These are phyloP conservation scores for Geotrichum macrosporum DNA, from an alignment of 1,139 yeast species.

Conservation along the genomic window DNA sequence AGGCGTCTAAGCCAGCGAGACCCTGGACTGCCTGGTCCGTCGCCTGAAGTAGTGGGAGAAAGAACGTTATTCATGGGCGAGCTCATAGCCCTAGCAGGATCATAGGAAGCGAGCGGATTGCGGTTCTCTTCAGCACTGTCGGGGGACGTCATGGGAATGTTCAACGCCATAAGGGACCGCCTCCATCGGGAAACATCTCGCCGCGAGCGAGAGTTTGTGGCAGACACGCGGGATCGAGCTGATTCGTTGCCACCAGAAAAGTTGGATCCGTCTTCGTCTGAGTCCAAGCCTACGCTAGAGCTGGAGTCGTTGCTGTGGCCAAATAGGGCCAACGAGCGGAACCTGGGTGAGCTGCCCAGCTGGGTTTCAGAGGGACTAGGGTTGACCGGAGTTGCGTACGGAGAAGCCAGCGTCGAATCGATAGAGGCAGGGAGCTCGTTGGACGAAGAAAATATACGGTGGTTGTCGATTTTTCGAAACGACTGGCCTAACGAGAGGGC, in stretches of 20 bases:
- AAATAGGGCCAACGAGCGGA: constrained; percentile 20
- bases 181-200: constrained; percentile 32
- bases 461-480: constrained; percentile 15
- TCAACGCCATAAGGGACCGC: constrained; percentile 31
- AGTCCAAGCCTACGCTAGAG: constrained; percentile 26
- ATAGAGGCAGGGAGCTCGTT: constrained; percentile 13
- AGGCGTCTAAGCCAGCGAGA: constrained; percentile 10
- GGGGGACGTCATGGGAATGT: constrained; percentile 16
- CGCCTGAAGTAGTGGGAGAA: constrained; percentile 15
- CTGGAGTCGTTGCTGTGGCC: constrained; percentile 29
- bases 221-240: background rate
- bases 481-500: constrained; percentile 14
- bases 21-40: constrained; percentile 16
- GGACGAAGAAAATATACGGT: constrained; percentile 13
- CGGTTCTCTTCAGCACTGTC: constrained; percentile 6
- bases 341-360: constrained; percentile 17
- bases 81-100: constrained; percentile 4
- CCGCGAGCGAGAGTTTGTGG: background rate
- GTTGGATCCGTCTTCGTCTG: constrained; percentile 24
- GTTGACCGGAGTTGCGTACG: constrained; percentile 1
- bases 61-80: too few species aligned
- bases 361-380: constrained; percentile 4
- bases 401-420: constrained; percentile 15
- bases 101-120: constrained; percentile 2
- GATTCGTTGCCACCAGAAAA: constrained; percentile 2